phyloP scores from a whole-genome alignment of 2,329 filamentous ascomycete species.

The Byssothecium circinans region DNA sequence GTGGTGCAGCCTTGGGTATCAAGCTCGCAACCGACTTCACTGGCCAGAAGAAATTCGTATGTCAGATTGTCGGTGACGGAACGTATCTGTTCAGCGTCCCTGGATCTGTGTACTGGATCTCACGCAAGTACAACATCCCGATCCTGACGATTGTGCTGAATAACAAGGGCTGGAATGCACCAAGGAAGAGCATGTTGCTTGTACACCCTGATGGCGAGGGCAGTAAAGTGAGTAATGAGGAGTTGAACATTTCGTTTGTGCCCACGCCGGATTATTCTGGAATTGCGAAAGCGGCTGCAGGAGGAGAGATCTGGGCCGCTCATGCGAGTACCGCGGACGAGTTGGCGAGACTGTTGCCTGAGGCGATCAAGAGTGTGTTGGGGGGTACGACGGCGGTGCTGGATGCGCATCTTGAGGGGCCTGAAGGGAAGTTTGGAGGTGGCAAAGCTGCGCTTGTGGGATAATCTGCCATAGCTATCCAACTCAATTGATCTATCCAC shows the following conservation, averaged over 20 bases:
- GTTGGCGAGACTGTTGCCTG: constrained; percentile 55
- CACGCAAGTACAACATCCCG: constrained; percentile 66
- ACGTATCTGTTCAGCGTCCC: constrained; percentile 68
- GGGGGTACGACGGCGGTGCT: constrained; percentile 62
- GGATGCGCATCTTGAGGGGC: constrained; percentile 62
- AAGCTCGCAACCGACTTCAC: constrained; percentile 67
- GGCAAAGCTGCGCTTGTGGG: constrained; percentile 14
- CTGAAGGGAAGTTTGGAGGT: constrained; percentile 56
- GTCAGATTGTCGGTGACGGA: constrained; percentile 65
- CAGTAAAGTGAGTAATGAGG: constrained; percentile 62
- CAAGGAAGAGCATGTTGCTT: constrained; percentile 61
- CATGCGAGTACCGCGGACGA: constrained; percentile 60
- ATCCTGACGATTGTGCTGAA: constrained; percentile 68
- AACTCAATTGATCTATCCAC: not conserved
- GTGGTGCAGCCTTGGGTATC: constrained; percentile 72
- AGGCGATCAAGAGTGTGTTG: constrained; percentile 62
- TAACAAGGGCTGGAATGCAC: constrained; percentile 73
- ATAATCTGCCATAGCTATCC: not conserved
- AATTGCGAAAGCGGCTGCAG: constrained; percentile 67
- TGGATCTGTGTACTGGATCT: constrained; percentile 69
- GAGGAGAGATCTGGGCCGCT: constrained; percentile 64
- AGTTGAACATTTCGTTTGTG: constrained; percentile 67
- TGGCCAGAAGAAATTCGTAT: constrained; percentile 44
- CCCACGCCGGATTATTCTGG: constrained; percentile 69
- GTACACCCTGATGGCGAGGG: constrained; percentile 68